Percentiles rank a stretch among this genome's conserved stretches.
phyloP scores from a whole-genome alignment of 495 filamentous ascomycete species.

The Penicillium cinerascens region DNA sequence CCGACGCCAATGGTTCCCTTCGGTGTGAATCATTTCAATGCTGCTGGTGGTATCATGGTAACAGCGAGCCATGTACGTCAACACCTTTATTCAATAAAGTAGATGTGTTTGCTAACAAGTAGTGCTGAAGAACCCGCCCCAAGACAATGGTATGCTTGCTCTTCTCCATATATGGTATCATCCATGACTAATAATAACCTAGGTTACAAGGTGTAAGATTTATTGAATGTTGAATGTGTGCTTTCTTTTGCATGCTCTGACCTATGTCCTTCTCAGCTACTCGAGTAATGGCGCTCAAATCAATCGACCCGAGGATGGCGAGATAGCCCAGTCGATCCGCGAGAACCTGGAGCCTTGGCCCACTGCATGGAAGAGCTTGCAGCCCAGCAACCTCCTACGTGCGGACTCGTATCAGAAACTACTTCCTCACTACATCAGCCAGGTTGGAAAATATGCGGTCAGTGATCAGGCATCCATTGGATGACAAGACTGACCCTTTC shows the following conservation, averaged over 20 bases:
- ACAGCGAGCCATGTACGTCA: constrained; percentile 60
- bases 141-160: constrained; percentile 55
- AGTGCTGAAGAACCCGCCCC: constrained; percentile 53
- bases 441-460: constrained; percentile 40
- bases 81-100: background rate
- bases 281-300: constrained; percentile 69
- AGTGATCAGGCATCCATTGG: constrained; percentile 1
- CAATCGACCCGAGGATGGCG: constrained; percentile 59
- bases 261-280: constrained; percentile 36
- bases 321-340: constrained; percentile 59
- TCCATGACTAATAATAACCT: constrained; percentile 7
- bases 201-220: constrained; percentile 64
- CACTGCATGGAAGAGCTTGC: constrained; percentile 47
- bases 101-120: constrained; percentile 13
- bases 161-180: background rate
- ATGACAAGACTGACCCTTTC: constrained; percentile 7
- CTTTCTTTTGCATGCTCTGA: constrained; percentile 1
- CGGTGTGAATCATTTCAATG: constrained; percentile 51
- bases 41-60: constrained; percentile 68
- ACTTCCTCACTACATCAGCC: constrained; percentile 40
- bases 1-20: constrained; percentile 71
- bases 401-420: constrained; percentile 39
- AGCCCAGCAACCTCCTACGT: constrained; percentile 40
- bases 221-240: too few relatives aligned
- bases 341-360: constrained; percentile 54